Conservation (phyloP, 1,284 basidiomycete species). For the Sporisorium graminicola region DNA sequence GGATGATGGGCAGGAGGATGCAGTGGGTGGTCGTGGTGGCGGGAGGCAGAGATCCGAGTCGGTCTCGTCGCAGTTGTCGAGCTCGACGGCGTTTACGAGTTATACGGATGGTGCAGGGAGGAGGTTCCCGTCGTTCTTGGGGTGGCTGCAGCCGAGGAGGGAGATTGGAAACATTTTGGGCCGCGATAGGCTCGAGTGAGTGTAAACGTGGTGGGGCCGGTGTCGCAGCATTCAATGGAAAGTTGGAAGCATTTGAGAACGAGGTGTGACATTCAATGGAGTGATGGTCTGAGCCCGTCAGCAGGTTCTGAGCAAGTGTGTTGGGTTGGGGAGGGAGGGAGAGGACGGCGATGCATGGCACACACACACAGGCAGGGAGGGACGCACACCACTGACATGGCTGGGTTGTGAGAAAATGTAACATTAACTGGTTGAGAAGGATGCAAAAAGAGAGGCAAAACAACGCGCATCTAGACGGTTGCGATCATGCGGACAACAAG, state of each 20-base stretch:
- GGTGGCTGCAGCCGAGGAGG: conserved; percentile 62
- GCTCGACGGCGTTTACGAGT: conserved; percentile 25
- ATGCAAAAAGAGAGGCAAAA: not conserved
- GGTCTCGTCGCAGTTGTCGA: conserved; percentile 27
- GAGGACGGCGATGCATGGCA: not conserved
- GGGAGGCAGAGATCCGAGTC: conserved; percentile 33
- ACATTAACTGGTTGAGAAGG: not conserved
- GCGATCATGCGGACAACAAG: not conserved
- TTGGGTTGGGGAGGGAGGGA: no score
- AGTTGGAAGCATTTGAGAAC: not conserved
- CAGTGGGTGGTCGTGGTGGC: not conserved
- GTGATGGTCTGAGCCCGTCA: not conserved
- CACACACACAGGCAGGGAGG: not conserved
- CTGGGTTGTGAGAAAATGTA: not conserved
- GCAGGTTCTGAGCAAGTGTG: not conserved
- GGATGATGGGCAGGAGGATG: conserved; percentile 3
- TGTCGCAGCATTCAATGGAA: not conserved
- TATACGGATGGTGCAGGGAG: conserved; percentile 15
- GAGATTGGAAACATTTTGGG: conserved; percentile 63
- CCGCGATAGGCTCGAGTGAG: conserved; percentile 48
- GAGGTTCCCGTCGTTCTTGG: conserved; percentile 63
- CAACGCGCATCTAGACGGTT: not conserved
- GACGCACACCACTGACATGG: not conserved
- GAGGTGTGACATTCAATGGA: not conserved
- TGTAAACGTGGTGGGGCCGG: not conserved